Evolutionary conservation across 2,329 filamentous ascomycete genomes (phyloP).

Genomic region (Juglanconis oblonga): DNA sequence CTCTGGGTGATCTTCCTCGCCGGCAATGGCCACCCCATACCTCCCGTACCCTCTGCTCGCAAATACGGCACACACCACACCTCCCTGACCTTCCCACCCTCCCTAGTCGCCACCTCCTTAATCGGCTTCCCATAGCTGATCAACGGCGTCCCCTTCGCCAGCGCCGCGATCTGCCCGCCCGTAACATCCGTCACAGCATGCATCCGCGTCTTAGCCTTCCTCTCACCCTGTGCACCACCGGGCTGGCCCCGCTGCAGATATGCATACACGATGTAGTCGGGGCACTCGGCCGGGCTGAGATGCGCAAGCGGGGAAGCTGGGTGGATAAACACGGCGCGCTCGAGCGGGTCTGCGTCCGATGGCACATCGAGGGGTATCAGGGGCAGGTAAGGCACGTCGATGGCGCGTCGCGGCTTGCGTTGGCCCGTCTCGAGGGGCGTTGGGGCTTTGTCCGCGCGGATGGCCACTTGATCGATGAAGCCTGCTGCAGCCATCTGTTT

Average conservation of each 20-base stretch:
- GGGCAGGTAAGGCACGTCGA: constrained; percentile 88
- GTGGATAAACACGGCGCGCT: constrained; percentile 80
- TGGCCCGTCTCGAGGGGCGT: constrained; percentile 59
- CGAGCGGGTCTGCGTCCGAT: constrained; percentile 39
- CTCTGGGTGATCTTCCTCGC: constrained; percentile 81
- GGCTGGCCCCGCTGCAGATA: constrained; percentile 71
- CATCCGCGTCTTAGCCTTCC: constrained; percentile 75
- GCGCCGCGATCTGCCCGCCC: constrained; percentile 68
- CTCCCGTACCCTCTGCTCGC: constrained; percentile 62
- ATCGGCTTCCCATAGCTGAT: constrained; percentile 86
- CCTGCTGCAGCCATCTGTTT: constrained; percentile 91
- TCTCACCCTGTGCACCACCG: constrained; percentile 48
- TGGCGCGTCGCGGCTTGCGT: constrained; percentile 78
- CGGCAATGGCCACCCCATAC: constrained; percentile 79
- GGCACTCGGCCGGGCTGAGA: constrained; percentile 68
- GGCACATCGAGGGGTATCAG: constrained; percentile 64
- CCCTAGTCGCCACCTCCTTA: constrained; percentile 64
- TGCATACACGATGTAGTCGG: constrained; percentile 83
- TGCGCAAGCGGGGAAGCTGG: constrained; percentile 78
- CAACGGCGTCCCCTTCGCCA: constrained; percentile 83
- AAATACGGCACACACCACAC: constrained; percentile 82
- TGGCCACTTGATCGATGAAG: constrained; percentile 91
- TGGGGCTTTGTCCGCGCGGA: constrained; percentile 83
- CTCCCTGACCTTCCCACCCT: constrained; percentile 54
- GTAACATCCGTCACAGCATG: constrained; percentile 79